phyloP scores from a whole-genome alignment of 176 grass and related monocot species.

The Stipa capillata region DNA sequence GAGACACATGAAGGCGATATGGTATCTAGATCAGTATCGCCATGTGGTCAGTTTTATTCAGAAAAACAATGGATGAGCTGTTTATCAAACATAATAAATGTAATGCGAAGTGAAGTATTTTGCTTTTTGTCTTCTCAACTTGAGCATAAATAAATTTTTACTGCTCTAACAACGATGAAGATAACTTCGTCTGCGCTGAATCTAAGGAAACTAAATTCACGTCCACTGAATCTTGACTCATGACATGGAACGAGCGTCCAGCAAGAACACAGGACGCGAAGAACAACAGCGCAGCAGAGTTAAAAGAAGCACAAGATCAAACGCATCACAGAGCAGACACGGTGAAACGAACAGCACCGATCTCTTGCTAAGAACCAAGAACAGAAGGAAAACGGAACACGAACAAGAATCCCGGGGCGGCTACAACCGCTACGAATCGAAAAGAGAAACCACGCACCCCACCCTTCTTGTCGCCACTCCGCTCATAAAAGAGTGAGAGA shows the following conservation, averaged over 20 bases:
- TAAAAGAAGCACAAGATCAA: too few species aligned
- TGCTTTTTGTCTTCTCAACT: not conserved
- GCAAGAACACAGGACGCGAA: not conserved
- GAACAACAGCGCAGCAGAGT: not conserved
- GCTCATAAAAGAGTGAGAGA: not conserved
- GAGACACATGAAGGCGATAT: conserved; percentile 6
- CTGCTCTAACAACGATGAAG: not conserved
- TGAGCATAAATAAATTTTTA: not conserved
- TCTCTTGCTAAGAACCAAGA: not conserved
- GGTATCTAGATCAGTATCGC: not conserved
- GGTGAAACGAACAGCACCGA: not conserved
- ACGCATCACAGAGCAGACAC: not conserved
- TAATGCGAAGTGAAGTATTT: not conserved
- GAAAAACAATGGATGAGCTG: not conserved
- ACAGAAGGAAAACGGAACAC: not conserved
- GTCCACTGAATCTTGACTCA: too few species aligned
- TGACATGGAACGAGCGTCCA: not conserved
- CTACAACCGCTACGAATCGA: not conserved
- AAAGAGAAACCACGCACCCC: not conserved
- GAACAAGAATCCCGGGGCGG: not conserved
- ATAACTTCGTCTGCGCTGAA: not conserved
- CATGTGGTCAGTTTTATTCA: not conserved
- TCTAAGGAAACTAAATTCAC: not conserved
- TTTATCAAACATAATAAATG: not conserved
- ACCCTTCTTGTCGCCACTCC: not conserved